Evolutionary conservation across 345 rosid species (phyloP), one percentile per base, ranked within the genome.

Genomic region (Salix koriyanagi): DNA sequence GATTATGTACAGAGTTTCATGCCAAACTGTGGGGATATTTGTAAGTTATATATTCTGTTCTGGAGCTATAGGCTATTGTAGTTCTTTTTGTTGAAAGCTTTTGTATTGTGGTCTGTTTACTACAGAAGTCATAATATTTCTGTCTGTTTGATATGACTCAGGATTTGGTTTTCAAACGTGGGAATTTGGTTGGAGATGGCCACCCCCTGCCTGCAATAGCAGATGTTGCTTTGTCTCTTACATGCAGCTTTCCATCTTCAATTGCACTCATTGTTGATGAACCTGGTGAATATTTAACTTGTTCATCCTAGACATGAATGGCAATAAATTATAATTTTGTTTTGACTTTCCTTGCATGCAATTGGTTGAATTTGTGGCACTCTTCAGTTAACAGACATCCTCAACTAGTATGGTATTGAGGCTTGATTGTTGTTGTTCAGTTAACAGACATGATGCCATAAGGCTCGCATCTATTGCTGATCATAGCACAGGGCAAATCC

Each of bases 191-290:
- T 52, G 95, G 98, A 70, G 86, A 72, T 80, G 90, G 88, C 78
- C 98, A 94, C 87, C 95, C 90, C 81, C 58, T 91, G 68, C 96
- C 98, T 44, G 87, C 87, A 54, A 77, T 92, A 69, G 94, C 86
- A 44, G 92, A 89, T 86, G 90, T 82, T 81, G 77, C 82, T 65
- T 69, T 92, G 79, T 79, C 84, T 74, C 83, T 92, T 73, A 81
- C 79, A 30, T 92, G 98, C 87, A 82, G 87, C 77, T 76, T 91
- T 78, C 98, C 98, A 69, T 86, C 92, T 77, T 87, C 93, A 37
- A 76, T 94, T 85, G 91, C 84, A 13, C 80, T 92, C 72, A 78
- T 94, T 23, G 94, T 89, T 82, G 98, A 94, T 86, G 95, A 94
- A 80, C 94, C 91, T 81, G 97, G 98, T 94, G 90, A 83, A 15